Evolutionary conservation across 2,329 filamentous ascomycete genomes (phyloP), one percentile per base, ranked within the genome.

Genomic region (Colletotrichum melonis): DNA sequence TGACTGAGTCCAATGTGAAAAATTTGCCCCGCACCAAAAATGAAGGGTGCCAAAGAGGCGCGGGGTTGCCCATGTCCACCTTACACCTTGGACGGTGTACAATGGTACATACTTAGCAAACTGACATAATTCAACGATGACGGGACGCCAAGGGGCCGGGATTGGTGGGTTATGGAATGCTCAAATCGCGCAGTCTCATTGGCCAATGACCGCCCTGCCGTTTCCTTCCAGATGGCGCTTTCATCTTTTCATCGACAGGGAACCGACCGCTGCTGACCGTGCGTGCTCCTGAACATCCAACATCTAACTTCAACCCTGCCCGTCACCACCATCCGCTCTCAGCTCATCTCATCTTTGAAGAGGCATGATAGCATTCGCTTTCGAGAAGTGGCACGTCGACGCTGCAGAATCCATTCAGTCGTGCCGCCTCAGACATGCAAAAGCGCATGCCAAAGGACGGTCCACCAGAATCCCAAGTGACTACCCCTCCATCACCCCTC

Each of bases 1-100:
- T 32, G 30, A 30, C 30, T 30, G 30, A 32, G 30, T 32, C 5
- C n/a, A 38, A 9, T 11, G 42, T 24, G 38, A 65, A 35, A 35
- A 65, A 38, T 42, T 57, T 65, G 63, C 63, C 63, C 63, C 63
- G 63, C 63, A 56, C 49, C 54, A 12, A 24, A 35, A 42, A 60
- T 22, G 57, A 60, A 30, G n/a, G 5, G 22, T 3, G 57, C n/a
- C 22, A 35, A 49, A 14, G 16, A 9, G 22, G 32, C 62, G 68
- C 62, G 68, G 62, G 68, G 68, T 70, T 46, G 42, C 42, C 35
- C 35, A 69, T 32, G 26, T 26, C 42, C 67, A 22, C 38, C 22
- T 30, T 38, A 46, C 62, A 38, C 30, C 49, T 12, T 8, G n/a
- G 56, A 19, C 56, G 14, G 9, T 28, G 14, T n/a, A n/a, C n/a